A percentile compares a stretch with the other conserved stretches of the same genome.
phyloP scores from a whole-genome alignment of 1,139 yeast genomes.

The Kodamaea sp. region DNA sequence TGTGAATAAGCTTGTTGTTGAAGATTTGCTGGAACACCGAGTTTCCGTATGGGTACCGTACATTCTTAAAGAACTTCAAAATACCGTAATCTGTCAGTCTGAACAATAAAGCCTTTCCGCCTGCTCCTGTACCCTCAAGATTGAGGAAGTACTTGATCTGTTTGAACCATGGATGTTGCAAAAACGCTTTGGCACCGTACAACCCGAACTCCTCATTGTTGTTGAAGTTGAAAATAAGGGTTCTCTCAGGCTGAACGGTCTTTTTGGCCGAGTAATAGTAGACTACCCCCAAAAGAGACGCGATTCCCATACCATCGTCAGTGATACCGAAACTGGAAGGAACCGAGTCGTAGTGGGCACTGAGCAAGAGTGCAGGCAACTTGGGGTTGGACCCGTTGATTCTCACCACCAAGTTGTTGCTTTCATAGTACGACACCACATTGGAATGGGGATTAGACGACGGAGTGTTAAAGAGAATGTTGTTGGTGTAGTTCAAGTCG shows the following conservation, averaged over 20 bases:
- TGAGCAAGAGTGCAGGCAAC: conserved; percentile 67
- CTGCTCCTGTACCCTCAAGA: conserved; percentile 95
- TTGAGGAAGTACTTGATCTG: conserved; percentile 70
- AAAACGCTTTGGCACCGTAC: conserved; percentile 76
- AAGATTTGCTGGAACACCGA: conserved; percentile 84
- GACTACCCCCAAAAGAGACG: conserved; percentile 73
- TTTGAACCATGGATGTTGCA: conserved; percentile 73
- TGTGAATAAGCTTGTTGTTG: conserved; percentile 65
- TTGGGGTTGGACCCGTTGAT: conserved; percentile 60
- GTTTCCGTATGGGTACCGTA: conserved; percentile 74
- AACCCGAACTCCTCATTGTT: conserved; percentile 91
- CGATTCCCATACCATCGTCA: conserved; percentile 94
- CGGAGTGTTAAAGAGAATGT: conserved; percentile 39
- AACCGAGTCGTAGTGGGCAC: conserved; percentile 90
- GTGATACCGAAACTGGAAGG: conserved; percentile 88
- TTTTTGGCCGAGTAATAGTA: conserved; percentile 44
- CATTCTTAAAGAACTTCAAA: conserved; percentile 40
- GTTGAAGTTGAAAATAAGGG: conserved; percentile 81
- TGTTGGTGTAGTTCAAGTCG: conserved; percentile 45
- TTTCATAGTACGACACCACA: conserved; percentile 69
- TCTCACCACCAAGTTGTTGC: conserved; percentile 74
- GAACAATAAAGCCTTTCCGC: conserved; percentile 82
- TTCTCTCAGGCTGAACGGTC: conserved; percentile 59
- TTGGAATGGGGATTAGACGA: conserved; percentile 37
- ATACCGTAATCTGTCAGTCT: conserved; percentile 81